These are phyloP conservation scores for Yarrowia sp. DNA, from an alignment of 805 yeast species.

Conservation along the genomic window DNA sequence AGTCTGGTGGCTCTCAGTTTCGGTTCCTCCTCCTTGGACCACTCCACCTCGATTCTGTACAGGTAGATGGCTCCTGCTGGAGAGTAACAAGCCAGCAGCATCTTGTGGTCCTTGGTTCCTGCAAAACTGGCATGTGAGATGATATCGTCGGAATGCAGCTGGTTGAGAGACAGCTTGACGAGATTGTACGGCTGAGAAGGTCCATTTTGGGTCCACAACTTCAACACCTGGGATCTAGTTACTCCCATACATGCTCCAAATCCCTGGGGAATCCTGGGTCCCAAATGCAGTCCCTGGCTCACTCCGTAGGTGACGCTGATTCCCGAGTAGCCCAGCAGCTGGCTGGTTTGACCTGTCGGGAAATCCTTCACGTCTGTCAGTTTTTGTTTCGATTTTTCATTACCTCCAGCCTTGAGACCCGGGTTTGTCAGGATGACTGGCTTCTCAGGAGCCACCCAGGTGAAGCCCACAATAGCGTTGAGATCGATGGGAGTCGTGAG, in stretches of 20 bases:
- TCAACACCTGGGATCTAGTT: constrained; percentile 20
- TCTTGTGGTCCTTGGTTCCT: constrained; percentile 44
- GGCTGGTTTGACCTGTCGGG: constrained; percentile 56
- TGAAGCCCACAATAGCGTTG: constrained; percentile 57
- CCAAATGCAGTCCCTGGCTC: constrained; percentile 68
- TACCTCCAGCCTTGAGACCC: constrained; percentile 53
- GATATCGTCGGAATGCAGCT: constrained; percentile 42
- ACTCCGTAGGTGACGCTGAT: constrained; percentile 69
- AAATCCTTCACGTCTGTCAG: constrained; percentile 40
- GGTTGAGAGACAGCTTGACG: constrained; percentile 44
- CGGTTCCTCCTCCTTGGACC: constrained; percentile 43
- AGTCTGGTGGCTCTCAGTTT: constrained; percentile 21
- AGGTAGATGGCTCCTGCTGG: constrained; percentile 43
- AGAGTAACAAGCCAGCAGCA: constrained; percentile 48
- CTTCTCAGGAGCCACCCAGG: constrained; percentile 80
- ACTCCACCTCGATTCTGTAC: constrained; percentile 47
- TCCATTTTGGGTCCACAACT: constrained; percentile 25
- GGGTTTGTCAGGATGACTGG: constrained; percentile 67
- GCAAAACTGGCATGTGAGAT: constrained; percentile 47
- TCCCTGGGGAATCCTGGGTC: constrained; percentile 45
- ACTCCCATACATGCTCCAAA: constrained; percentile 25
- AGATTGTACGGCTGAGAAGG: constrained; percentile 41
- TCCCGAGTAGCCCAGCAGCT: constrained; percentile 66
- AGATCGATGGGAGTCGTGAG: constrained; percentile 43
- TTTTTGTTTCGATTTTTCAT: constrained; percentile 7